phyloP scores from a whole-genome alignment of 768 basidiomycete genomes.

The Boletus speciosus region DNA sequence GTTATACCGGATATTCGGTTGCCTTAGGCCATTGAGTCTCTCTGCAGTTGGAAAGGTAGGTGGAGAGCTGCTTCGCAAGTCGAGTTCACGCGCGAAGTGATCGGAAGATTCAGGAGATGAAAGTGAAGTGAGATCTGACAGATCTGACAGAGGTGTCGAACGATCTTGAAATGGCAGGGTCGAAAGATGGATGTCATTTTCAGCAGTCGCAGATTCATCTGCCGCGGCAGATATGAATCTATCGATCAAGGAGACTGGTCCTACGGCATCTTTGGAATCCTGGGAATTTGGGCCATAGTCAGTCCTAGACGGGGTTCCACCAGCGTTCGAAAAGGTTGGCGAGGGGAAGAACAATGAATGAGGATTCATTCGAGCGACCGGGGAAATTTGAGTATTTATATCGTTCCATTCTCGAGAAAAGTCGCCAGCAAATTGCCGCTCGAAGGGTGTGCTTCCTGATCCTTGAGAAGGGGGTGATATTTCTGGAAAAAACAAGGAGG shows the following conservation, averaged over 20 bases:
- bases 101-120: constrained; percentile 22
- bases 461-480: constrained; percentile 30
- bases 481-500: constrained; percentile 17
- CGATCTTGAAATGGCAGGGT: constrained; percentile 6
- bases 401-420: constrained; percentile 19
- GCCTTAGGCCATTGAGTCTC: background rate
- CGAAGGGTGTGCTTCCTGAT: constrained; percentile 27
- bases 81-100: background rate
- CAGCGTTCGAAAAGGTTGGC: background rate
- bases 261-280: constrained; percentile 2
- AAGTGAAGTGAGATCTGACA: constrained; percentile 30
- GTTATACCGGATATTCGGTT: background rate
- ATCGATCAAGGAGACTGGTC: constrained; percentile 26
- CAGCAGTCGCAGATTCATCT: constrained; percentile 6
- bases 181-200: background rate
- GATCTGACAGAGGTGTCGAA: constrained; percentile 25
- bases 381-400: constrained; percentile 19
- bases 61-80: constrained; percentile 11
- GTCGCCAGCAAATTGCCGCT: constrained; percentile 25
- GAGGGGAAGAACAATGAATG: constrained; percentile 1
- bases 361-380: constrained; percentile 15
- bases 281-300: constrained; percentile 4
- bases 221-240: constrained; percentile 27
- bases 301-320: background rate
- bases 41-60: constrained; percentile 17